Evolutionary conservation across 148 eudicot species (phyloP).

Genomic region (Chenopodium formosanum): DNA sequence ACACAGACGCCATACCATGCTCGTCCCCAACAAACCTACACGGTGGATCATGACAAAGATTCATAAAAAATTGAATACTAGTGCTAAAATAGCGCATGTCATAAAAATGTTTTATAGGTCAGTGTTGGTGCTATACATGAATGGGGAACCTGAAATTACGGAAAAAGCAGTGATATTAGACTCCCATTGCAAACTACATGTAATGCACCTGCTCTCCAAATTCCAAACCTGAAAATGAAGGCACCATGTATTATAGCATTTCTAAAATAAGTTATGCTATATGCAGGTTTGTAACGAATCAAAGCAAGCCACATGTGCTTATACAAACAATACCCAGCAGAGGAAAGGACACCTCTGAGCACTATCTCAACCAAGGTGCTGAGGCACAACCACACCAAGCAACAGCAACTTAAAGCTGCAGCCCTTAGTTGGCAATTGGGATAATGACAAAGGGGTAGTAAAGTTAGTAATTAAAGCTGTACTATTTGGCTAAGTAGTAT

Average conservation of each 20-base stretch:
- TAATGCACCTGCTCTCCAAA: slow-evolving; percentile 32
- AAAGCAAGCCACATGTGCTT: too few relatives aligned
- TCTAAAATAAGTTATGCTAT: not conserved
- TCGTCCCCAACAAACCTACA: slow-evolving; percentile 38
- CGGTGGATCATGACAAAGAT: slow-evolving; percentile 6
- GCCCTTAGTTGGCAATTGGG: too few relatives aligned
- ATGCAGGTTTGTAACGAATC: not conserved
- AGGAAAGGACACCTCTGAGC: too few relatives aligned
- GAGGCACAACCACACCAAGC: too few relatives aligned
- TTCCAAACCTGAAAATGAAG: slow-evolving; percentile 35
- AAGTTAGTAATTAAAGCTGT: too few relatives aligned
- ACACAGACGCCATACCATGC: slow-evolving; percentile 27
- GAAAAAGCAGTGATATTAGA: slow-evolving; percentile 36
- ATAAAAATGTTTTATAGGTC: not conserved
- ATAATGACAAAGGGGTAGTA: too few relatives aligned
- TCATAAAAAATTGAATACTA: not conserved
- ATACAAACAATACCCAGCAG: too few relatives aligned
- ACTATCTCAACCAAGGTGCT: too few relatives aligned
- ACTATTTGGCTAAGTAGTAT: too few relatives aligned
- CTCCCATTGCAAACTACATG: slow-evolving; percentile 35
- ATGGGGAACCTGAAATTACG: slow-evolving; percentile 29
- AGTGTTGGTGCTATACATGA: slow-evolving; percentile 30
- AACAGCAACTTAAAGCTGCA: too few relatives aligned
- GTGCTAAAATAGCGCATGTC: not conserved
- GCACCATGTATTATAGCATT: slow-evolving; percentile 5